Evolutionary conservation across 1,139 yeast genomes (phyloP), one percentile per base, ranked within the genome.

Genomic region (Pichia norvegensis): DNA sequence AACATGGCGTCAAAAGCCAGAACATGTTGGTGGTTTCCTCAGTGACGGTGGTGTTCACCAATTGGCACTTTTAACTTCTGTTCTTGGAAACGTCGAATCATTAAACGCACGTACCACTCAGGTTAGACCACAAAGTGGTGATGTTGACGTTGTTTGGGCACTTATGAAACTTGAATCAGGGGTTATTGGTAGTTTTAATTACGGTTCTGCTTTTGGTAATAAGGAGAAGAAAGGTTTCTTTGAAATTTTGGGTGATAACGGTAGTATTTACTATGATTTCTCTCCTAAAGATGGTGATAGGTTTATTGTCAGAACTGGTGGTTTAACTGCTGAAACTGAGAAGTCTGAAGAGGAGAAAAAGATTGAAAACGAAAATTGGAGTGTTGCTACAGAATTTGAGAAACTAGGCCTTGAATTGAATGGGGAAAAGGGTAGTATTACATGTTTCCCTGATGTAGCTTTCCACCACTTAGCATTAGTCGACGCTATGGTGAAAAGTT

Each of bases 11-110:
- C 76, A 74, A 61, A 73, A 80, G 48, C 97, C 97, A 33, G 82
- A 86, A 63, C 97, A 88, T 61, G 76, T 87, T 53, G 97, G 97
- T 48, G 97, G 97, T 0, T 87, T 73, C 65, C 71, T 88, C 56
- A 81, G 92, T 54, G 97, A 88, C 61, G 96, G 96, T 57, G 97
- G 97, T 62, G 97, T 88, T 14, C 97, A 88, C 66, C 96, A 88
- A 66, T 69, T 88, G 64, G 95, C 95, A 3, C 68, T 86, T 40
- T 74, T 88, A 56, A 86, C 95, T 10, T 87, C 78, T 52, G 79
- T 86, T n/a, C 71, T 88, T 50, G 96, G 97, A 42, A 71, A 73
- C 33, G 82, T 86, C 21, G 79, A 74, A 46, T 66, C 80, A 4
- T 76, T 87, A 33, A 73, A 84, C 49, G 95, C 85, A 10, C 74